Conservation (phyloP, 2,329 filamentous ascomycete genomes). For the Phaeophleospora eucalypticola region DNA sequence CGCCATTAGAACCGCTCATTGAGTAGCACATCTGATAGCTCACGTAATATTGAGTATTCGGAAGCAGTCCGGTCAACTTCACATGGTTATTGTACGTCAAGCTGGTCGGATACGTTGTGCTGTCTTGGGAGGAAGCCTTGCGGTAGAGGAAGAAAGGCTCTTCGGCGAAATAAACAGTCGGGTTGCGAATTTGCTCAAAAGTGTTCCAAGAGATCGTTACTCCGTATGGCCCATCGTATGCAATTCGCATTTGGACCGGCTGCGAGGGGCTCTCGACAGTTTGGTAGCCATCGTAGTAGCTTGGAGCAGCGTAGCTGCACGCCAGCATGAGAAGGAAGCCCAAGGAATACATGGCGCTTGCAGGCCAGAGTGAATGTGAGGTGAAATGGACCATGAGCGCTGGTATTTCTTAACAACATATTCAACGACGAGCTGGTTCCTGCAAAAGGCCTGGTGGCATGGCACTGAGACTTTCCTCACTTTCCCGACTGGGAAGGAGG, state of each 20-base stretch:
- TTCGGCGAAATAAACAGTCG: slow-evolving; percentile 6
- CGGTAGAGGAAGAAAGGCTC: slow-evolving; percentile 5
- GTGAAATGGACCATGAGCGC: too few species aligned
- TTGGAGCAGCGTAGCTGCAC: too few species aligned
- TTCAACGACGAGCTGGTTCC: too few species aligned
- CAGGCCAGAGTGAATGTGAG: too few species aligned
- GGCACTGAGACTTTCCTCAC: too few species aligned
- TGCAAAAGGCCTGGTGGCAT: too few species aligned
- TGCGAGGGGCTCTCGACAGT: background rate
- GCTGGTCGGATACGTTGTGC: slow-evolving; percentile 17
- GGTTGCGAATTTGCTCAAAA: slow-evolving; percentile 6
- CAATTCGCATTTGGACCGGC: slow-evolving; percentile 9
- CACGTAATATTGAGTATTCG: slow-evolving; percentile 21
- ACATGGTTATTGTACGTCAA: slow-evolving; percentile 25
- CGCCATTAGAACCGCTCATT: background rate
- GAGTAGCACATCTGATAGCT: too few species aligned
- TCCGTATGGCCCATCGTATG: slow-evolving; percentile 7
- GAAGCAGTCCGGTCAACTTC: slow-evolving; percentile 14
- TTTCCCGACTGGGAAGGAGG: too few species aligned
- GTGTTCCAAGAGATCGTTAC: slow-evolving; percentile 13
- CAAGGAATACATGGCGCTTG: too few species aligned
- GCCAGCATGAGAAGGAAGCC: too few species aligned
- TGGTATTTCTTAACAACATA: too few species aligned
- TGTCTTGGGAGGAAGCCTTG: slow-evolving; percentile 8
- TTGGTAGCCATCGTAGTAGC: background rate